A percentile compares a stretch with the other conserved stretches of the same genome.
phyloP scores from a whole-genome alignment of 2,329 filamentous ascomycete genomes.

The Diatrype stigma region DNA sequence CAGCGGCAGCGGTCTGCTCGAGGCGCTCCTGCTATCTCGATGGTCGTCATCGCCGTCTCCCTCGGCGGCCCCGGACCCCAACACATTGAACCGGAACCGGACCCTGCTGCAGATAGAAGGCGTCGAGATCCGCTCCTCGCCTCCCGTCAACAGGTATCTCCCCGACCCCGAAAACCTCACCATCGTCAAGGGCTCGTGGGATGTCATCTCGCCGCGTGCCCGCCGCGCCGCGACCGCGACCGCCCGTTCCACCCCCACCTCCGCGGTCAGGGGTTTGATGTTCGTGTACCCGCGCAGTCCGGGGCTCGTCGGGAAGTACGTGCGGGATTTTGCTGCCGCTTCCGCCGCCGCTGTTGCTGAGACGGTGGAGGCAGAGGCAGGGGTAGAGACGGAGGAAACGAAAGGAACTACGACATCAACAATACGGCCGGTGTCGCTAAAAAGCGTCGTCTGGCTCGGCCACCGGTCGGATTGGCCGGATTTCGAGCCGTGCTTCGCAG shows the following conservation, averaged over 20 bases:
- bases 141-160: neutral
- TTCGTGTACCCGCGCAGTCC: neutral
- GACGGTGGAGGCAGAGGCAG: neutral
- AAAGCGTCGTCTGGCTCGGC: neutral
- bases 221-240: neutral
- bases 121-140: neutral
- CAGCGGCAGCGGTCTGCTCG: slow-evolving; percentile 27
- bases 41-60: neutral
- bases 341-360: too few relatives aligned
- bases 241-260: neutral
- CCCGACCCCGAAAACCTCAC: neutral
- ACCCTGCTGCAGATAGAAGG: neutral
- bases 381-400: neutral
- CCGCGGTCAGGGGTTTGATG: neutral
- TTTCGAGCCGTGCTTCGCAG: neutral
- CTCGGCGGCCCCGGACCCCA: neutral
- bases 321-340: neutral
- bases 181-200: neutral
- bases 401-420: neutral
- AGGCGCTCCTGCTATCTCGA: slow-evolving; percentile 18
- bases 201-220: neutral
- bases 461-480: neutral
- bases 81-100: neutral
- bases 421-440: too few relatives aligned
- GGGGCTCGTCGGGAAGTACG: neutral